Base-by-base conservation (phyloP, 768 basidiomycete species). In the Hericium alpestre region DNA sequence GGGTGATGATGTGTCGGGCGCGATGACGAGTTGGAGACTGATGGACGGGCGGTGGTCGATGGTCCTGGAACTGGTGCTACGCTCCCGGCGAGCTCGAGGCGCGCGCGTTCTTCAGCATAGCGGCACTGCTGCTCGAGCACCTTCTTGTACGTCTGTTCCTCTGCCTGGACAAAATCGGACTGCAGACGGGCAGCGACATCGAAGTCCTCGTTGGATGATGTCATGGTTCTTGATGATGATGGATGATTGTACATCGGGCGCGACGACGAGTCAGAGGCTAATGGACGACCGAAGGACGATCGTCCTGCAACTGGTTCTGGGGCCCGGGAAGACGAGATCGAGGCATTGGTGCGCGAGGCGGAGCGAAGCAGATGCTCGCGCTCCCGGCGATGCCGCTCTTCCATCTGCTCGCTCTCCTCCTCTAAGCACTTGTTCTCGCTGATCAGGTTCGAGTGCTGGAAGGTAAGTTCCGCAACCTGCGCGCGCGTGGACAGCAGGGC, bases 401-500 rank as follows among this genome's bases (percentile, higher is more conserved):
- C 51, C 16, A 18, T 18, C 16, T 56, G 54, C 37, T 55, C 64
- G 54, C 58, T 20, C 60, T 60, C 51, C 32, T 41, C 20, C 32
- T 59, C 52, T 20, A 61, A 38, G 5, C 53, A 59, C 41, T 57
- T 57, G 38, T 66, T 67, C 52, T 68, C 65, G 16, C 51, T 39
- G 52, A 57, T 53, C 40, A 68, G 52, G 13, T 27, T 37, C 10
- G 58, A 39, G 6, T 40, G 61, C 56, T 58, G 61, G 5, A 56
- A 55, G 25, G 38, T 60, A 25, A 63, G n/a, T 3, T 58, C 52
- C 11, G 61, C 43, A 11, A 79, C 60, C 54, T 76, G 70, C 1
- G 74, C 71, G 37, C 72, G 74, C 27, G 78, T 63, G 1, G 63
- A 59, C 52, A 86, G 70, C 4, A 79, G 71, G 6, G 68, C 66